Evolutionary conservation across 768 basidiomycete species (phyloP).

Genomic region (Agrocybe pediades): DNA sequence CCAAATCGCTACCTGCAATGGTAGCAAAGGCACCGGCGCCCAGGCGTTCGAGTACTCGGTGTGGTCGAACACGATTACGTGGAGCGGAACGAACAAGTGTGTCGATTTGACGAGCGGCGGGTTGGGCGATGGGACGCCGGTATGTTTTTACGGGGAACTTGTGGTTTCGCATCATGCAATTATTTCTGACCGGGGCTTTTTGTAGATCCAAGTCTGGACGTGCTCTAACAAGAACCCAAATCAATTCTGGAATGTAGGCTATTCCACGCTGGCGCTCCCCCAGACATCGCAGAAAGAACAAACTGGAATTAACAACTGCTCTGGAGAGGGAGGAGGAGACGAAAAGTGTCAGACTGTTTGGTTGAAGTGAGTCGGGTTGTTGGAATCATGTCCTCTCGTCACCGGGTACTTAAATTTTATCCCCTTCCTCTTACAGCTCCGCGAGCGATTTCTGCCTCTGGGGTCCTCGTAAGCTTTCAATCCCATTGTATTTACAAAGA

Average conservation of each 20-base stretch:
- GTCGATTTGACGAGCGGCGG: constrained; percentile 47
- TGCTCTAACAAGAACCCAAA: constrained; percentile 45
- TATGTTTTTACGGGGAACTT: constrained; percentile 28
- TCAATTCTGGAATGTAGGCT: constrained; percentile 56
- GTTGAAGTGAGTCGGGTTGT: constrained; percentile 62
- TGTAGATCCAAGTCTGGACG: constrained; percentile 49
- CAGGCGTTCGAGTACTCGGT: constrained; percentile 51
- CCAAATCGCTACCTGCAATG: constrained; percentile 52
- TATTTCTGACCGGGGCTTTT: background rate
- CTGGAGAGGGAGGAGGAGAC: constrained; percentile 50
- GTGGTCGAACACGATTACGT: constrained; percentile 42
- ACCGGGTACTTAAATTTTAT: background rate
- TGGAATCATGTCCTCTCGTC: no score
- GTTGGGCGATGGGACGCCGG: constrained; percentile 40
- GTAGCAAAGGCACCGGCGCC: constrained; percentile 40
- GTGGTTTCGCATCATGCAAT: background rate
- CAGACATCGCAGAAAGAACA: constrained; percentile 59
- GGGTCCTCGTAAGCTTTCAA: constrained; percentile 48
- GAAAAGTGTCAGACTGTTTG: constrained; percentile 74
- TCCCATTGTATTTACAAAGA: background rate
- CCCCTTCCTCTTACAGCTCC: constrained; percentile 36
- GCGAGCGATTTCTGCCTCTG: constrained; percentile 72
- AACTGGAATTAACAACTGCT: constrained; percentile 69
- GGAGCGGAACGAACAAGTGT: constrained; percentile 52
- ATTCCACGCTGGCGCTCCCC: constrained; percentile 42